Evolutionary conservation across 768 basidiomycete genomes (phyloP), one percentile per base, ranked within the genome.

Genomic region (Trametes meyenii): DNA sequence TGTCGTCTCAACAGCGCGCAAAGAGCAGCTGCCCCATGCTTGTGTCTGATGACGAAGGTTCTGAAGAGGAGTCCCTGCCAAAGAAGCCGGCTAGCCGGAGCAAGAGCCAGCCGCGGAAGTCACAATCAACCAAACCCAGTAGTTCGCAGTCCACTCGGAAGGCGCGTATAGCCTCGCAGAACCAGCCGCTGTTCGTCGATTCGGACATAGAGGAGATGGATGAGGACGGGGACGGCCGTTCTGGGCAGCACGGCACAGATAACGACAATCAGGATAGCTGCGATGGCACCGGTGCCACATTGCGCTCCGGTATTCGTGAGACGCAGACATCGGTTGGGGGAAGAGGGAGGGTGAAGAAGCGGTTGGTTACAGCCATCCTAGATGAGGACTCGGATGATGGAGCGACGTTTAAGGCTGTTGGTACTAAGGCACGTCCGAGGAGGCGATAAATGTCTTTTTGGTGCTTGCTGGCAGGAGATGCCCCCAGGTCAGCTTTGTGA

Each of bases 351-450:
- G 49, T 10, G 43, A 74, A 64, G 51, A 52, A 60, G 50, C 77
- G 73, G 71, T 77, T 71, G 49, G 62, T 71, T 16, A 69, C 71
- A 35, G 72, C 80, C 12, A 72, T 85, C 38, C 74, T 79, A 3
- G 85, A 85, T 58, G 87, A 89, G 67, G 88, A 88, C 70, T 88
- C 86, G 11, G 89, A 90, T 67, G 85, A 90, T 59, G 88, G 80
- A 6, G 82, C 80, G 29, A 83, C 84, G n/a, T 90, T 90, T 75
- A 83, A 82, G 64, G 88, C 88, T 6, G 88, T 88, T 24, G 66
- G 62, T 2, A 13, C 62, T 5, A 35, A 52, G 50, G 45, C 35
- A 10, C 36, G 52, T 46, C 10, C 59, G 35, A 40, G 50, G 44
- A 36, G 52, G 24, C 24, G 46, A 39, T 63, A 46, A 21, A 46